Evolutionary conservation across 176 grass and related monocot species (phyloP), one percentile per base, ranked within the genome.

Genomic region (Urochloa ruziziensis): DNA sequence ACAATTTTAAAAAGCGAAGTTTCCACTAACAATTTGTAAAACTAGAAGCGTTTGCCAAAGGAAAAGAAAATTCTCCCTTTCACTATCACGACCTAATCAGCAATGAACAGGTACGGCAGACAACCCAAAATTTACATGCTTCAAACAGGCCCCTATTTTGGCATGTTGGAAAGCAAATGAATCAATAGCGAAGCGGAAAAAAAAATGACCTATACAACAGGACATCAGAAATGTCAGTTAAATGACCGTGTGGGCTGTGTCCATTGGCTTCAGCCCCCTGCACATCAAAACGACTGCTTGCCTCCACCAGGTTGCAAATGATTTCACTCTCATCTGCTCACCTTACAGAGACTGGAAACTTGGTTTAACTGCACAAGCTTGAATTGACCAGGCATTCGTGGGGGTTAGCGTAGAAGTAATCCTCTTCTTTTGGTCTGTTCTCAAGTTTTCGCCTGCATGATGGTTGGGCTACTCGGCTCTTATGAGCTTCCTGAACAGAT

Each of bases 341-440:
- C 39, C 74, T 80, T 57, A 17, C 34, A 74, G 27, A 83, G 40
- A 83, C 53, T 23, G 81, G 28, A 29, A 83, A 68, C 23, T 19
- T 42, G 25, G 24, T 73, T 71, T 62, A 57, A 64, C 56, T 75
- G 83, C 94, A 97, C 37, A 79, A 33, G 62, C 56, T 87, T 65
- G 84, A 75, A 92, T 94, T 92, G 37, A 60, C 71, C 46, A 97
- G 63, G 89, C 94, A 97, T 80, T 97, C 92, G 5, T 91, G 87
- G 48, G 95, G 95, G 85, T 97, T 98, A 58, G 90, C 80, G 23
- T 94, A 98, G 79, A 98, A 98, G 78, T 98, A 98, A 84, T 98
- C 95, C 87, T 98, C 95, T 70, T 98, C 95, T 73, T 98, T 98
- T 4, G 88, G 92, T 82, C 91, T 98, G 69, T 80, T 89, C 43